phyloP scores from a whole-genome alignment of 108 stramenopile species.

The Discostella pseudostelligera region DNA sequence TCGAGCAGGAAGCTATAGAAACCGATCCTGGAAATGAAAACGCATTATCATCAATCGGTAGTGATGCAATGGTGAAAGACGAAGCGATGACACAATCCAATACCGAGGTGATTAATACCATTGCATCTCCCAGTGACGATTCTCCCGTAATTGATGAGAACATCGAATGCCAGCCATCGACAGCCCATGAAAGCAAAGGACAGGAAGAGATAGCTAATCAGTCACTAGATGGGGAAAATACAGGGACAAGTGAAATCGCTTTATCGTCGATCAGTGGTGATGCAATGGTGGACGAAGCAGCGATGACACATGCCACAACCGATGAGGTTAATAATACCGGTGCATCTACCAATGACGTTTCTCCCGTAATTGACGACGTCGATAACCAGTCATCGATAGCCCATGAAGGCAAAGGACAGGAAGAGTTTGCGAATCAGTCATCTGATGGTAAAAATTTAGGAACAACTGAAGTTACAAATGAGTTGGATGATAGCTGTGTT shows the following conservation, averaged over 20 bases:
- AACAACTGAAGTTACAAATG: too few relatives aligned
- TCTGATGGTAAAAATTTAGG: too few relatives aligned
- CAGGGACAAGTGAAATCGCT: too few relatives aligned
- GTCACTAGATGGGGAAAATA: too few relatives aligned
- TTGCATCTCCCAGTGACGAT: background rate
- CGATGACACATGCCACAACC: background rate
- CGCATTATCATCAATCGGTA: background rate
- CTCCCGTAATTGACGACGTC: background rate
- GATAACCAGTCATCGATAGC: background rate
- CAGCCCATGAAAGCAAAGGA: background rate
- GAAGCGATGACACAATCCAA: background rate
- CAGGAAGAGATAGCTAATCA: background rate
- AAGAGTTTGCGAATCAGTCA: too few relatives aligned
- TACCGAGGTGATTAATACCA: background rate
- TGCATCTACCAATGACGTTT: background rate
- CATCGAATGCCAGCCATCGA: background rate
- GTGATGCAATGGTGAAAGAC: background rate
- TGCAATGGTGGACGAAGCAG: background rate
- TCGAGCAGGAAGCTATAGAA: too few relatives aligned
- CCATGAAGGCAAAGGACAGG: background rate
- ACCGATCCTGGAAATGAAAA: background rate
- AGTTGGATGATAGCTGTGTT: too few relatives aligned
- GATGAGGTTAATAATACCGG: background rate
- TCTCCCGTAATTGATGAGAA: background rate
- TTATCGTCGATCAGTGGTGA: background rate